These are phyloP conservation scores for Rhizophagus sp. DNA, from an alignment of 192 early-diverging fungal genomes.

Conservation along the genomic window DNA sequence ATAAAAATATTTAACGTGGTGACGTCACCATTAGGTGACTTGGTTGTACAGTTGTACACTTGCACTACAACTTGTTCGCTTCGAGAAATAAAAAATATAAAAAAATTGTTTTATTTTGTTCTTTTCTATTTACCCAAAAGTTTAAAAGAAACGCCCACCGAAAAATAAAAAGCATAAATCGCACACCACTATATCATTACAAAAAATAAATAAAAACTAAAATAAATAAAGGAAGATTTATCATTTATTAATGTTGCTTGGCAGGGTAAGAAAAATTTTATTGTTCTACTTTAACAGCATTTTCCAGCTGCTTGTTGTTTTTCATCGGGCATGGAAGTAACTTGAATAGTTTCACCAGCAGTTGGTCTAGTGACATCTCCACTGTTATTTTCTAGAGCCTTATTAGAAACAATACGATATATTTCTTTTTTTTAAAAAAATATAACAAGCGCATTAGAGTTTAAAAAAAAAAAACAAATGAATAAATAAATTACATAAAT, in stretches of 20 bases:
- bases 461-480: no score
- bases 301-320: constrained; percentile 57
- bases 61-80: no score
- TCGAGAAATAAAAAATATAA: no score
- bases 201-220: background rate
- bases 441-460: background rate
- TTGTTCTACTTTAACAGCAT: constrained; percentile 64
- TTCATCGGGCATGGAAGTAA: constrained; percentile 62
- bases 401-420: constrained; percentile 96
- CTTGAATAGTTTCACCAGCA: constrained; percentile 69
- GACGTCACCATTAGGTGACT: no score
- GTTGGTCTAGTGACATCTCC: constrained; percentile 69
- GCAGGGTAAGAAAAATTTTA: background rate
- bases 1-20: no score
- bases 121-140: no score
- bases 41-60: no score
- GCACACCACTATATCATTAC: background rate
- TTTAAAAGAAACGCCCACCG: background rate
- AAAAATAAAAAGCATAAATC: background rate
- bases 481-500: background rate
- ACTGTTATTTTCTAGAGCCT: constrained; percentile 79
- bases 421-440: constrained; percentile 61
- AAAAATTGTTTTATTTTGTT: no score
- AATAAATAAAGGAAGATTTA: no score
- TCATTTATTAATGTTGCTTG: no score